Conservation (phyloP, 2,329 filamentous ascomycete species). For the Thelonectria discophora region DNA sequence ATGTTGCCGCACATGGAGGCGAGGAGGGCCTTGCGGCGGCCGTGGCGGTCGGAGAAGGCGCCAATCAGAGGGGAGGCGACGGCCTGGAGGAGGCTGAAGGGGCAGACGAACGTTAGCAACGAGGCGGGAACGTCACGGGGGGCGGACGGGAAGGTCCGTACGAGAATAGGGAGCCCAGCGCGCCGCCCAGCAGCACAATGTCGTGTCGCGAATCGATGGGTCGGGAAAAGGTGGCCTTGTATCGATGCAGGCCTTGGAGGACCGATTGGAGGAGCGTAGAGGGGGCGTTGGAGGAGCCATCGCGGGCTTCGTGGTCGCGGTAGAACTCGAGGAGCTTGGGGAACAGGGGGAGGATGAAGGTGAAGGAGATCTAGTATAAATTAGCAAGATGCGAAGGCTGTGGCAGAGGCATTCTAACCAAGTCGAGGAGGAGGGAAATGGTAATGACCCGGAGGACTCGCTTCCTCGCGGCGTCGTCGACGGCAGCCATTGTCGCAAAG, state of each 20-base stretch:
- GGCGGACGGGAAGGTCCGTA: constrained; percentile 43
- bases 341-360: constrained; percentile 96
- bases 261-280: constrained; percentile 80
- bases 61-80: constrained; percentile 93
- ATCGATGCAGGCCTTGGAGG: constrained; percentile 85
- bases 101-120: constrained; percentile 13
- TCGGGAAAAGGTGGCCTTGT: constrained; percentile 91
- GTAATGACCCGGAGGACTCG: constrained; percentile 88
- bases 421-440: constrained; percentile 85
- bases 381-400: constrained; percentile 64
- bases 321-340: constrained; percentile 97
- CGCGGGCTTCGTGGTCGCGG: constrained; percentile 77
- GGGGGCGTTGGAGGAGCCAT: constrained; percentile 55
- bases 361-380: constrained; percentile 84
- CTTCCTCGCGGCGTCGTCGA: constrained; percentile 71
- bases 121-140: neutral
- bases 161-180: constrained; percentile 90
- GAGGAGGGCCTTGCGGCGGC: constrained; percentile 85
- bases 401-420: constrained; percentile 64
- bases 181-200: constrained; percentile 93
- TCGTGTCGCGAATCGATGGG: constrained; percentile 97
- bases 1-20: constrained; percentile 95
- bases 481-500: constrained; percentile 50
- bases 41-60: constrained; percentile 85
- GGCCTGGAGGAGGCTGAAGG: constrained; percentile 80